Evolutionary conservation across 768 basidiomycete species (phyloP).

Genomic region (Tylopilus plumbeoviolaceoides): DNA sequence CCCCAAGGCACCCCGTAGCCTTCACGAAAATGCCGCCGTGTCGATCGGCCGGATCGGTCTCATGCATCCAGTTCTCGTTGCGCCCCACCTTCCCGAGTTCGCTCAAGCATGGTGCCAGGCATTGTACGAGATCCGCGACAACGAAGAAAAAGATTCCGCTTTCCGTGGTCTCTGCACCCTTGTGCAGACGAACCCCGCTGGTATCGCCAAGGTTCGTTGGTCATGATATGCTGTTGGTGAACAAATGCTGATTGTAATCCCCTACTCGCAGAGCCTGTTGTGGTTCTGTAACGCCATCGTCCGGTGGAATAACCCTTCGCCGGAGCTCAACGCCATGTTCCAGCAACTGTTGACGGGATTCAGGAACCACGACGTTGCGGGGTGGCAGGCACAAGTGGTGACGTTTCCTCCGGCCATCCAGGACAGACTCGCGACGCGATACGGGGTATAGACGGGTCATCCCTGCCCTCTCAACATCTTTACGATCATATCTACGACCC

Average conservation of each 20-base stretch:
- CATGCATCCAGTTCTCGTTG: slow-evolving; percentile 85
- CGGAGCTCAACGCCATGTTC: slow-evolving; percentile 93
- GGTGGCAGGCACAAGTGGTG: slow-evolving; percentile 81
- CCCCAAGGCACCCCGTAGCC: slow-evolving; percentile 86
- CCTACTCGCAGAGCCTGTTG: slow-evolving; percentile 64
- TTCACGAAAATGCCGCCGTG: slow-evolving; percentile 98
- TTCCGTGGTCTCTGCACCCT: slow-evolving; percentile 97
- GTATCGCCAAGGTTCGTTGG: slow-evolving; percentile 78
- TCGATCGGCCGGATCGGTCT: slow-evolving; percentile 95
- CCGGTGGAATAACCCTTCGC: slow-evolving; percentile 89
- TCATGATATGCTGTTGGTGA: not conserved
- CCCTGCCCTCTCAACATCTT: not conserved
- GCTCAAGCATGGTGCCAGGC: slow-evolving; percentile 97
- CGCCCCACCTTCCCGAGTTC: slow-evolving; percentile 85
- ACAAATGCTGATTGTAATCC: slow-evolving; percentile 1
- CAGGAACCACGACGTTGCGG: slow-evolving; percentile 80
- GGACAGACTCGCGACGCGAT: slow-evolving; percentile 80
- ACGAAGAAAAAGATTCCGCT: slow-evolving; percentile 98
- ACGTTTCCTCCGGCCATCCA: slow-evolving; percentile 87
- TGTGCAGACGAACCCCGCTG: slow-evolving; percentile 90
- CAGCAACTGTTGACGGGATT: slow-evolving; percentile 83
- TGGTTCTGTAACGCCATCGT: slow-evolving; percentile 99
- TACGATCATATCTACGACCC: slow-evolving; percentile 15
- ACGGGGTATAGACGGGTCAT: slow-evolving; percentile 62
- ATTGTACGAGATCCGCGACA: slow-evolving; percentile 96